Conservation (phyloP, 129 eudicot species). For the Flaveria ramosissima region DNA sequence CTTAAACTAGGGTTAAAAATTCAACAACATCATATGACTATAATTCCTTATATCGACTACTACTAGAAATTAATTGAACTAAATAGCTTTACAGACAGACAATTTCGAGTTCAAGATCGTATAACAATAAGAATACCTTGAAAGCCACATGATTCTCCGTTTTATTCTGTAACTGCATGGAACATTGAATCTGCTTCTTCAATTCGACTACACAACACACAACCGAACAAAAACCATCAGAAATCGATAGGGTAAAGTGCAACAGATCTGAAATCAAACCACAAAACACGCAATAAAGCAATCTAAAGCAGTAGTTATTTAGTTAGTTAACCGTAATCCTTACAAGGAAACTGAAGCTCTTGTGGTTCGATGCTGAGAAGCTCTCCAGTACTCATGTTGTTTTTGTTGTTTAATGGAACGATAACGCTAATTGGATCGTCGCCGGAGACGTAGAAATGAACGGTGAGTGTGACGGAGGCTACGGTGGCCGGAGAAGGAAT, state of each 20-base stretch:
- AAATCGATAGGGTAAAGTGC: neutral
- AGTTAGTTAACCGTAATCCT: neutral
- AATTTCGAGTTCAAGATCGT: neutral
- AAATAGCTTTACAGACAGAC: neutral
- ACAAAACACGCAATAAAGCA: neutral
- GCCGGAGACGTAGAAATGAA: constrained; percentile 14
- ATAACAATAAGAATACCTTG: constrained; percentile 49
- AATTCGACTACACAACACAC: constrained; percentile 54
- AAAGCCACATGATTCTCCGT: constrained; percentile 75
- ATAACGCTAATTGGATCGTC: neutral
- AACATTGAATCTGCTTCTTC: constrained; percentile 88
- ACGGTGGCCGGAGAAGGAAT: constrained; percentile 19
- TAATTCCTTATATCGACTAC: neutral
- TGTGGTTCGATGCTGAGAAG: constrained; percentile 71
- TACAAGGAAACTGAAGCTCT: constrained; percentile 80
- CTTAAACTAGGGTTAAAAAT: neutral
- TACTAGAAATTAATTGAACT: too few species aligned
- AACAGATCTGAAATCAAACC: constrained; percentile 41
- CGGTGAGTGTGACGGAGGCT: neutral
- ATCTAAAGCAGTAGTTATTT: neutral
- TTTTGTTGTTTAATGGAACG: constrained; percentile 5
- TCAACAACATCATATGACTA: neutral
- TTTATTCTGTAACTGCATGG: constrained; percentile 68
- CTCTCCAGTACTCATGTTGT: constrained; percentile 57
- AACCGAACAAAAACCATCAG: neutral